Evolutionary conservation across 805 yeast genomes (phyloP).

Genomic region (Teunomyces lycoperdinae): DNA sequence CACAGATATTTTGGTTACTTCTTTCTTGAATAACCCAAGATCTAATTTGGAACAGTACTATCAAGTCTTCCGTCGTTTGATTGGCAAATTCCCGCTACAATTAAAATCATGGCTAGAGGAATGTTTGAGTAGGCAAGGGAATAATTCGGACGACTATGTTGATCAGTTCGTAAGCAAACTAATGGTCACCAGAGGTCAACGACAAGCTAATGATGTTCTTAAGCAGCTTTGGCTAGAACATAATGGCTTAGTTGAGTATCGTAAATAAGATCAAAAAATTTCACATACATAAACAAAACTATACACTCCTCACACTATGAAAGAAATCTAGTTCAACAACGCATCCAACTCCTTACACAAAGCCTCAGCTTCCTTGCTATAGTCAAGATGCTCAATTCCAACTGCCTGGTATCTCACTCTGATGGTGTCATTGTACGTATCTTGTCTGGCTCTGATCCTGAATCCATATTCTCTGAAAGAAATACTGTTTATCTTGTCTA

Average conservation of each 20-base stretch:
- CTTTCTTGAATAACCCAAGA: slow-evolving; percentile 47
- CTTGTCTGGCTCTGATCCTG: slow-evolving; percentile 79
- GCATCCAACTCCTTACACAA: slow-evolving; percentile 47
- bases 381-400: slow-evolving; percentile 52
- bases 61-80: slow-evolving; percentile 47
- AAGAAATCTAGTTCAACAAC: slow-evolving; percentile 16
- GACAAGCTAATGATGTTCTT: slow-evolving; percentile 56
- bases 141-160: not conserved
- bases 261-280: slow-evolving; percentile 4
- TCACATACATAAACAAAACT: slow-evolving; percentile 1
- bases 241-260: slow-evolving; percentile 52
- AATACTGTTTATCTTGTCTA: slow-evolving; percentile 42
- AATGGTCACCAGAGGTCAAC: slow-evolving; percentile 61
- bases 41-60: slow-evolving; percentile 61
- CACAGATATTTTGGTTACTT: not conserved
- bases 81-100: slow-evolving; percentile 46
- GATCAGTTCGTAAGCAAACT: slow-evolving; percentile 49
- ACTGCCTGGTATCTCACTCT: slow-evolving; percentile 74
- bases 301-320: not conserved
- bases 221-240: slow-evolving; percentile 63
- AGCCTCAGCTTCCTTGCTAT: slow-evolving; percentile 56
- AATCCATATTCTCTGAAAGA: slow-evolving; percentile 71
- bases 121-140: not conserved
- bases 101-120: slow-evolving; percentile 33
- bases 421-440: slow-evolving; percentile 74